phyloP scores from a whole-genome alignment of 2,329 filamentous ascomycete species.

The Penicillium paneum region DNA sequence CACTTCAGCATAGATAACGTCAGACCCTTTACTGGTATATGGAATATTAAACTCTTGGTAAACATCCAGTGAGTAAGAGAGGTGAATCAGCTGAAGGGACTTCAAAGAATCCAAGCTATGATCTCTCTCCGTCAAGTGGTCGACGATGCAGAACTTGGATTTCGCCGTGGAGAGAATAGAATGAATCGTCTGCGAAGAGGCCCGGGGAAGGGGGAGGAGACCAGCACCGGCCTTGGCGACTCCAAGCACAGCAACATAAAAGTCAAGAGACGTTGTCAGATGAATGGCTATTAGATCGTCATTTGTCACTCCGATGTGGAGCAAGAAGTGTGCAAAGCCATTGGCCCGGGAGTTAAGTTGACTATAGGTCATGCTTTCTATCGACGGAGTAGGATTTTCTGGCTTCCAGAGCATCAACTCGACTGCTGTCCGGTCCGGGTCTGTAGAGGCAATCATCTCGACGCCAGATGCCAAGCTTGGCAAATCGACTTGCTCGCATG shows the following conservation, averaged over 20 bases:
- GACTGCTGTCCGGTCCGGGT: conserved; percentile 60
- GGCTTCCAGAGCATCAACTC: conserved; percentile 57
- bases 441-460: conserved; percentile 49
- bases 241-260: conserved; percentile 73
- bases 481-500: conserved; percentile 33
- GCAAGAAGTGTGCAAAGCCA: conserved; percentile 57
- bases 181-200: conserved; percentile 59
- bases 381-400: conserved; percentile 26
- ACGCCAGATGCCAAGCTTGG: conserved; percentile 54
- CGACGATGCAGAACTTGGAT: conserved; percentile 48
- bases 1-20: conserved; percentile 73
- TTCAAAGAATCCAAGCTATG: conserved; percentile 3
- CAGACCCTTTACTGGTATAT: conserved; percentile 31
- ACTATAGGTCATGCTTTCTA: conserved; percentile 58
- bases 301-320: conserved; percentile 44
- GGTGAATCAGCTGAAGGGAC: conserved; percentile 14
- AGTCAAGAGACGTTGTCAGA: conserved; percentile 70
- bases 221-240: conserved; percentile 71
- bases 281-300: conserved; percentile 67
- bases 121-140: neutral
- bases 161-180: conserved; percentile 62
- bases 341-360: conserved; percentile 65
- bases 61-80: conserved; percentile 13
- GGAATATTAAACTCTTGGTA: conserved; percentile 13
- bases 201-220: conserved; percentile 77